These are phyloP conservation scores for Colletotrichum orchidophilum DNA, from an alignment of 2,329 filamentous ascomycete species.

Conservation along the genomic window DNA sequence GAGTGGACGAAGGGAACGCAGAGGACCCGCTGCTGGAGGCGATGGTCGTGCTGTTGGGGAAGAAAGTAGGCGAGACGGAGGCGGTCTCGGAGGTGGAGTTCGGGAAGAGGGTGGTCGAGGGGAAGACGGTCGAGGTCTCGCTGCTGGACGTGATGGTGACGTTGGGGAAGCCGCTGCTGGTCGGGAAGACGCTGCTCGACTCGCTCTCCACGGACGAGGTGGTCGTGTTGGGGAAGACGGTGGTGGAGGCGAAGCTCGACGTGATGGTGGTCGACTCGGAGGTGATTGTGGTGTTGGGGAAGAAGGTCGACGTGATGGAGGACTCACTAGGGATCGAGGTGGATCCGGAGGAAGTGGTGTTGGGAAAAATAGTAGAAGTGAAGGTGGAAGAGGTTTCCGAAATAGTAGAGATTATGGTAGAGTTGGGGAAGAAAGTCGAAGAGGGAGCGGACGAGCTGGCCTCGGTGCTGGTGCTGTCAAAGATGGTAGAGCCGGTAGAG, in stretches of 20 bases:
- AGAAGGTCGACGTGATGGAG: not conserved
- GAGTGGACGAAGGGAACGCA: not conserved
- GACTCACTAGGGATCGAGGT: not conserved
- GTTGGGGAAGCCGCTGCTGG: slow-evolving; percentile 12
- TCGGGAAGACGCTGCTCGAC: not conserved
- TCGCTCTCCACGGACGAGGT: not conserved
- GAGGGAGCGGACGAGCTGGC: not conserved
- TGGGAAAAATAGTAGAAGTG: slow-evolving; percentile 12
- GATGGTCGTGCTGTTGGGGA: slow-evolving; percentile 1
- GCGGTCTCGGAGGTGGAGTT: slow-evolving; percentile 2
- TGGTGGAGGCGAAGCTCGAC: not conserved
- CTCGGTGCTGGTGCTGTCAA: not conserved
- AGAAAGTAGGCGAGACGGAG: not conserved
- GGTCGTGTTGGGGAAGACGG: slow-evolving; percentile 4
- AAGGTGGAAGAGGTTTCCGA: not conserved
- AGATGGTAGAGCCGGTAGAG: not conserved
- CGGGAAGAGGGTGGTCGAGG: slow-evolving; percentile 3
- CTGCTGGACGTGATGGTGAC: not conserved
- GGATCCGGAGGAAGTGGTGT: not conserved
- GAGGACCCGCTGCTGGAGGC: not conserved
- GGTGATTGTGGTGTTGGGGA: not conserved
- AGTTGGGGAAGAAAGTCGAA: slow-evolving; percentile 7
- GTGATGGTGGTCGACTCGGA: not conserved
- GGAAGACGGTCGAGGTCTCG: not conserved
- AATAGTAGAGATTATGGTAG: not conserved